These are phyloP conservation scores for Chenopodium formosanum DNA, from an alignment of 148 eudicot species.

Conservation along the genomic window DNA sequence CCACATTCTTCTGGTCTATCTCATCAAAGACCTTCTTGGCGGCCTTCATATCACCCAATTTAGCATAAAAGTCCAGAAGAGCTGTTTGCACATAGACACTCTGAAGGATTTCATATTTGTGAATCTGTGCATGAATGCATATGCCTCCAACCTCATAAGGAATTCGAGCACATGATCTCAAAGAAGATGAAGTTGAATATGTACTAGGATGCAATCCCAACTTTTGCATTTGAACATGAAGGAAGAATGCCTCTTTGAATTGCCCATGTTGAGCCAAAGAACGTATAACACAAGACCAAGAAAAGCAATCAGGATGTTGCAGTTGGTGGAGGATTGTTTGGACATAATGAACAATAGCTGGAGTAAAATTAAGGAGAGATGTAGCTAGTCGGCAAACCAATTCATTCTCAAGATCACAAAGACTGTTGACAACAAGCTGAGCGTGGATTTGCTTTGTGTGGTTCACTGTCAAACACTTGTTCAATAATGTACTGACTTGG, in stretches of 20 bases:
- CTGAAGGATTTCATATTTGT: constrained; percentile 45
- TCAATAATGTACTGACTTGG: constrained; percentile 39
- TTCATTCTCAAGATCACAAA: constrained; percentile 36
- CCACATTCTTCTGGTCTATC: constrained; percentile 58
- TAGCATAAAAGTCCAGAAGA: constrained; percentile 67
- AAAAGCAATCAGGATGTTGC: constrained; percentile 42
- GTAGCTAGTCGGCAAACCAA: constrained; percentile 38
- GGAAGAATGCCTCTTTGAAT: constrained; percentile 54
- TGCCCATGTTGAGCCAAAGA: constrained; percentile 45
- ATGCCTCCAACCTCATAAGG: constrained; percentile 43
- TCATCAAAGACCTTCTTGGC: constrained; percentile 67
- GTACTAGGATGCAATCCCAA: constrained; percentile 45
- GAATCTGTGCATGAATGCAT: constrained; percentile 66
- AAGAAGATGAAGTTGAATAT: constrained; percentile 53
- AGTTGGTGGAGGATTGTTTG: constrained; percentile 37
- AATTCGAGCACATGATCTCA: constrained; percentile 69
- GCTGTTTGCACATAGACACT: constrained; percentile 75
- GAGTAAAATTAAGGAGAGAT: constrained; percentile 25
- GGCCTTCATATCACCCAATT: constrained; percentile 49
- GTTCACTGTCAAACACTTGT: constrained; percentile 37
- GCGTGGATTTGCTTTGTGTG: constrained; percentile 73
- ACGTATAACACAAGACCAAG: constrained; percentile 50
- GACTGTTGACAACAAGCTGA: constrained; percentile 42
- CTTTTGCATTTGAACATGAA: constrained; percentile 52
- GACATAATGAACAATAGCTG: constrained; percentile 32